A percentile compares a stretch with the other conserved stretches of the same genome.
phyloP scores from a whole-genome alignment of 495 filamentous ascomycete species.

The Echria macrotheca region DNA sequence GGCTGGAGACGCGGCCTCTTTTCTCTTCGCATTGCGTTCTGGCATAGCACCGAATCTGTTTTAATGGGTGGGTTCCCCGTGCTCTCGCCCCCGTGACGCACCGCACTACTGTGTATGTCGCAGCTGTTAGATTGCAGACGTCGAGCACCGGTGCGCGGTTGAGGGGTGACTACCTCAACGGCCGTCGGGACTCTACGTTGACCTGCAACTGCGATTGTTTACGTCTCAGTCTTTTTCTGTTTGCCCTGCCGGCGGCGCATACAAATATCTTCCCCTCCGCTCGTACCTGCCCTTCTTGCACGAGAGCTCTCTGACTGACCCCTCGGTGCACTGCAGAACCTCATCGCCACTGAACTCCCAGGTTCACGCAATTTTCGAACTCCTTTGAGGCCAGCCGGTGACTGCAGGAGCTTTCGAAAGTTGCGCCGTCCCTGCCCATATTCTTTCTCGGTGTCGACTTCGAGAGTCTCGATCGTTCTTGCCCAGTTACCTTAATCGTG shows the following conservation, averaged over 20 bases:
- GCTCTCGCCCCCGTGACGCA: too few relatives aligned
- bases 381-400: conserved; percentile 90
- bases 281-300: too few relatives aligned
- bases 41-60: conserved; percentile 15
- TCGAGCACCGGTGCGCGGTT: too few relatives aligned
- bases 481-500: conserved; percentile 18
- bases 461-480: conserved; percentile 24
- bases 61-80: conserved; percentile 22
- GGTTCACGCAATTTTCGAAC: conserved; percentile 39
- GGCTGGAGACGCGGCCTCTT: conserved; percentile 13
- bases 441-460: conserved; percentile 38
- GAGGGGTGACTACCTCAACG: too few relatives aligned
- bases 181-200: too few relatives aligned
- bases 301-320: conserved; percentile 34
- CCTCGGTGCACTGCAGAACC: conserved; percentile 21
- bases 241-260: too few relatives aligned
- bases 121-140: too few relatives aligned
- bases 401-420: conserved; percentile 72
- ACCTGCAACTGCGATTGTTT: too few relatives aligned
- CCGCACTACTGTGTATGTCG: too few relatives aligned
- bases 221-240: too few relatives aligned
- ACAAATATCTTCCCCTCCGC: too few relatives aligned
- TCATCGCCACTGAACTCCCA: conserved; percentile 20
- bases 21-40: conserved; percentile 18
- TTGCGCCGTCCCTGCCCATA: conserved; percentile 26